Conservation (phyloP, 768 basidiomycete species). For the Phylloporus sp. region DNA sequence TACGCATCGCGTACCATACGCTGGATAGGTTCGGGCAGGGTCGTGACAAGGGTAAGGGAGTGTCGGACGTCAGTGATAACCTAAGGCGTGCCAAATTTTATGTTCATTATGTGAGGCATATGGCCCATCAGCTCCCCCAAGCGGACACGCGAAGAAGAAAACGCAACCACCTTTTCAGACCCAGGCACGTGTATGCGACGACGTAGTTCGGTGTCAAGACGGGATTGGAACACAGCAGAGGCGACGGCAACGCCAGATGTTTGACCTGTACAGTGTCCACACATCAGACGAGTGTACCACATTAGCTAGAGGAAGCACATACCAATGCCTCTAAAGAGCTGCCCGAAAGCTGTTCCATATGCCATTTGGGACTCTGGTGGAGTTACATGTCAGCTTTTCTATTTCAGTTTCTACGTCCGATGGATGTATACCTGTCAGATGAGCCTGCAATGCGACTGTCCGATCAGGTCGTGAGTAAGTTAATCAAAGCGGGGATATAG, state of each 20-base stretch:
- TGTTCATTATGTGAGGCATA: not conserved
- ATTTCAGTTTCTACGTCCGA: no score
- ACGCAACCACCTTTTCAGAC: conserved; percentile 8
- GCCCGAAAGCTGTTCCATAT: conserved; percentile 23
- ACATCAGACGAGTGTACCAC: not conserved
- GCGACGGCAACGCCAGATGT: conserved; percentile 19
- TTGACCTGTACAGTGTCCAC: conserved; percentile 10
- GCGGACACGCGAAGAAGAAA: not conserved
- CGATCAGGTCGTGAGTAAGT: not conserved
- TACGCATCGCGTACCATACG: conserved; percentile 19
- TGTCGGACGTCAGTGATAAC: conserved; percentile 18
- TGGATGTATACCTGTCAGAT: conserved; percentile 2
- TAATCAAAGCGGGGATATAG: not conserved
- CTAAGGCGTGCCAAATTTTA: not conserved
- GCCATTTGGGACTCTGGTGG: conserved; percentile 18
- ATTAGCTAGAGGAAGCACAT: not conserved
- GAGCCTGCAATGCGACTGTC: conserved; percentile 5
- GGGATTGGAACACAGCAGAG: conserved; percentile 21
- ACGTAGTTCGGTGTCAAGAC: conserved; percentile 14
- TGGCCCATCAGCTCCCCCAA: not conserved
- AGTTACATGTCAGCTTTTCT: not conserved
- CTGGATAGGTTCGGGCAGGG: conserved; percentile 10
- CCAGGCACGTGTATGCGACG: conserved; percentile 10
- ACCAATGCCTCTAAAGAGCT: conserved; percentile 22
- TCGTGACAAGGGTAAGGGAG: conserved; percentile 13